Percentiles rank a stretch among this genome's conserved stretches.
Conservation (phyloP, 768 basidiomycete species). For the Tulasnella sp. region DNA sequence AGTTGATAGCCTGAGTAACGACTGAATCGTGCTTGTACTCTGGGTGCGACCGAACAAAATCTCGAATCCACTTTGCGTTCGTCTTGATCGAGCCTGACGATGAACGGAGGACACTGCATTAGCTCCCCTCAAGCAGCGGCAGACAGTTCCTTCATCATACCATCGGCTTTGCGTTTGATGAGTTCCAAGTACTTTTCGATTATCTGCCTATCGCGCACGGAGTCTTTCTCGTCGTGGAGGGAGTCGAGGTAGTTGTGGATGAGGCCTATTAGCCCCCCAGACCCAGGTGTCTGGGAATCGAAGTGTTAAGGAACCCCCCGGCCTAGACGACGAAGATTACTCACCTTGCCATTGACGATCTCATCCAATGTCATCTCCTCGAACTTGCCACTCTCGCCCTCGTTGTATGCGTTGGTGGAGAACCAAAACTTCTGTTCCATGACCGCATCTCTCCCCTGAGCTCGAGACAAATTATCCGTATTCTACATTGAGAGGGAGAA, state of each 20-base stretch:
- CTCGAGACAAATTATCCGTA: conserved; percentile 81
- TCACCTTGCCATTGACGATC: neutral
- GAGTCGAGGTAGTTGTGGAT: neutral
- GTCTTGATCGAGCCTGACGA: conserved; percentile 65
- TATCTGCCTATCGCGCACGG: conserved; percentile 47
- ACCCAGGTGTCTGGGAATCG: neutral
- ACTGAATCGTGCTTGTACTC: conserved; percentile 84
- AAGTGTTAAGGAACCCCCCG: neutral
- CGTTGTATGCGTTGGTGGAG: conserved; percentile 37
- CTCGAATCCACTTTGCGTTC: conserved; percentile 84
- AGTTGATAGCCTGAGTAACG: conserved; percentile 83
- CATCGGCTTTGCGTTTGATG: conserved; percentile 66
- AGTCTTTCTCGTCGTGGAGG: neutral
- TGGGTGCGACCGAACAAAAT: conserved; percentile 84
- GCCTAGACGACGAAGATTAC: neutral
- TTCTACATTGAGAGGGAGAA: neutral
- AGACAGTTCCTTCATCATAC: conserved; percentile 36
- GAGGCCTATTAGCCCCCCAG: neutral
- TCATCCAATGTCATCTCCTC: conserved; percentile 82
- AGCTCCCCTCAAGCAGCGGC: too few species aligned
- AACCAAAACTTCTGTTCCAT: conserved; percentile 72
- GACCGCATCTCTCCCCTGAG: conserved; percentile 75
- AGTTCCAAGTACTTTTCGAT: conserved; percentile 74
- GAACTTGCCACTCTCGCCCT: conserved; percentile 75
- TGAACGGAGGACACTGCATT: neutral